Conservation (phyloP, 2,329 filamentous ascomycete species). For the Alternaria alternata region DNA sequence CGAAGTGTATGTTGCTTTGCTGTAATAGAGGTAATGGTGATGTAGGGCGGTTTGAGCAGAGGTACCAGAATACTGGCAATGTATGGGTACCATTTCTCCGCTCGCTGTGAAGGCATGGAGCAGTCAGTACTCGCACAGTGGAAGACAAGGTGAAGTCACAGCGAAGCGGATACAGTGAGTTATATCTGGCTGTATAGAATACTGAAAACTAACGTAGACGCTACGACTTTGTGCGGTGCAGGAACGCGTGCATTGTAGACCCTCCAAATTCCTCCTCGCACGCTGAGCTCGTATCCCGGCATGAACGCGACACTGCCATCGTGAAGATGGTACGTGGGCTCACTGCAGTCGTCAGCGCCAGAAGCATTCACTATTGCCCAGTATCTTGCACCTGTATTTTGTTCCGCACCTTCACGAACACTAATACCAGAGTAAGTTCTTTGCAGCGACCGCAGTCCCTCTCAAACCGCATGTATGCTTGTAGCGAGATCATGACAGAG, state of each 20-base stretch:
- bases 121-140: background rate
- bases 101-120: background rate
- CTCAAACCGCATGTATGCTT: no score
- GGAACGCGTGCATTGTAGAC: background rate
- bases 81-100: background rate
- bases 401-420: no score
- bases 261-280: no score
- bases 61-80: background rate
- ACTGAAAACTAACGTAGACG: background rate
- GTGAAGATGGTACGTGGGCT: no score
- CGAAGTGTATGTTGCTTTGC: no score
- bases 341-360: no score
- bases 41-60: background rate
- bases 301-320: no score
- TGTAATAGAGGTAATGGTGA: background rate
- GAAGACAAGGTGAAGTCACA: background rate
- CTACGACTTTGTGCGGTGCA: background rate
- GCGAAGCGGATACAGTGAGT: background rate
- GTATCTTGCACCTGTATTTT: no score
- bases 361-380: no score
- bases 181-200: background rate
- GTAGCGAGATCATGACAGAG: no score
- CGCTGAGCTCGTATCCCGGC: no score
- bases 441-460: fast-evolving
- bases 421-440: fast-evolving